Evolutionary conservation across 2,329 filamentous ascomycete species (phyloP), one percentile per base, ranked within the genome.

Genomic region (Alternaria sp.): DNA sequence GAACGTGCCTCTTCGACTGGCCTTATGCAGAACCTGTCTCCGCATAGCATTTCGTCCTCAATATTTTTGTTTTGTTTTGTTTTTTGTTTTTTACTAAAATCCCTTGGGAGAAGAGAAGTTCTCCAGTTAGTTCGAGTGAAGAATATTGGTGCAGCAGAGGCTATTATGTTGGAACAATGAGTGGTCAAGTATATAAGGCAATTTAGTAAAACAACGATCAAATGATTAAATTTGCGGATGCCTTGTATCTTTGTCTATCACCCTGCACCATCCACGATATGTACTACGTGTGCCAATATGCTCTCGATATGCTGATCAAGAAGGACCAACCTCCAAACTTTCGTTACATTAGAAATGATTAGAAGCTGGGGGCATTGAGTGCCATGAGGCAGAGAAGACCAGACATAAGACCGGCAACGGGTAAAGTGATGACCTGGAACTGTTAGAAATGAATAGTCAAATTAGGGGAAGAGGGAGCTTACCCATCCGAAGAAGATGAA

Each of bases 401-500:
- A 13, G 77, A 63, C 13, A 80, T 66, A 42, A 80, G 63, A 39
- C 77, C 80, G 2, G 80, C 78, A 42, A 62, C 65, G n/a, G 80
- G 80, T 28, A 81, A 67, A 1, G 80, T 81, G 23, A 79, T 48
- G 5, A 81, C 67, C 80, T 80, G 80, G 3, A 77, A 76, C 49
- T 64, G 34, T 57, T 41, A 57, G 49, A n/a, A 14, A 45, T 2
- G 0, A 14, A 24, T 24, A 36, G 5, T 14, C 10, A 23, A 29
- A 28, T 29, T 5, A 28, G 13, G 11, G 2, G 13, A 7, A 7
- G 17, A 34, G 11, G 14, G 5, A 40, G 14, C 49, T n/a, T 46
- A 57, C 54, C 54, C 54, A 57, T 54, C 54, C 54, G 5, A 34
- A 48, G 58, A 80, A 77, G 54, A 81, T 81, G 56, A 72, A 80